Percentiles rank a stretch among this genome's conserved stretches.
phyloP scores from a whole-genome alignment of 768 basidiomycete genomes.

The Tricholoma matsutake region DNA sequence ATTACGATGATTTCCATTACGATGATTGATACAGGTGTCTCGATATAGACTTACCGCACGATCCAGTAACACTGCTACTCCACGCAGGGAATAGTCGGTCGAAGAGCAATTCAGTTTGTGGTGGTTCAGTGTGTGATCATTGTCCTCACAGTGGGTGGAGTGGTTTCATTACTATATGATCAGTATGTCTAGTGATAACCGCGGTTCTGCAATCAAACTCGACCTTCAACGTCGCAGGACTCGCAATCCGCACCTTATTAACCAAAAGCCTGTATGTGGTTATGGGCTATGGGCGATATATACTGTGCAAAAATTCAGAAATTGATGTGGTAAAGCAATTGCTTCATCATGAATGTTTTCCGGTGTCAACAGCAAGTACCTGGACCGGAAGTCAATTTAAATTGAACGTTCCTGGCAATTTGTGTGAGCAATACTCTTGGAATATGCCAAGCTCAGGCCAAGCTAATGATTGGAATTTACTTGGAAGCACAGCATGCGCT shows the following conservation, averaged over 20 bases:
- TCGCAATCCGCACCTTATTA: no score
- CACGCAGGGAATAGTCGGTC: not conserved
- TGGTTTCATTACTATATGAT: not conserved
- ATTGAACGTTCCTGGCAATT: no score
- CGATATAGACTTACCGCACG: not conserved
- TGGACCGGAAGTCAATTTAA: no score
- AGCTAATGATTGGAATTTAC: not conserved
- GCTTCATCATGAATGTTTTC: no score
- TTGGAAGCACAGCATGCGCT: not conserved
- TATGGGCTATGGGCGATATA: no score
- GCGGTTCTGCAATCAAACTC: not conserved
- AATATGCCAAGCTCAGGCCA: not conserved
- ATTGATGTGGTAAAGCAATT: no score
- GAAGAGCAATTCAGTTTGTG: not conserved
- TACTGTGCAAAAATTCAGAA: no score
- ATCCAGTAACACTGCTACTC: not conserved
- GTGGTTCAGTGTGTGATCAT: not conserved
- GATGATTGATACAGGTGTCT: not conserved
- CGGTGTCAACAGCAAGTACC: no score
- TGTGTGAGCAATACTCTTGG: not conserved
- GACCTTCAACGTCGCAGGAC: no score
- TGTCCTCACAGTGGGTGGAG: not conserved
- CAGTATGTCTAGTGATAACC: not conserved
- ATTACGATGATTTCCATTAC: not conserved
- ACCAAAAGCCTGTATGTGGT: no score